Evolutionary conservation across 495 filamentous ascomycete species (phyloP).

Genomic region (Penicillium simplicissimum): DNA sequence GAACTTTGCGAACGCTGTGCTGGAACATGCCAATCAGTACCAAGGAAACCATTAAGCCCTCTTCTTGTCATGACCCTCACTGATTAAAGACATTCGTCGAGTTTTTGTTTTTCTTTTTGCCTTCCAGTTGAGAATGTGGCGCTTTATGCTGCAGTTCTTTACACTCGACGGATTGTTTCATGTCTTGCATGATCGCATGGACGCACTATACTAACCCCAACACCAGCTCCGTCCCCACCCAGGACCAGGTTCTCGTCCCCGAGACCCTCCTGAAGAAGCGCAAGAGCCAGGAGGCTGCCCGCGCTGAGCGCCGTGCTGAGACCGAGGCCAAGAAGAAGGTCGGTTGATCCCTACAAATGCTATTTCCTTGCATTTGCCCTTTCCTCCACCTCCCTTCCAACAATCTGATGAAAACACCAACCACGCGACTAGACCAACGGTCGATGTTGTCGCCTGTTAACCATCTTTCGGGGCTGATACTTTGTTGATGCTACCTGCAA

Average conservation of each 20-base stretch:
- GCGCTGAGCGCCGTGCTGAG: constrained; percentile 80
- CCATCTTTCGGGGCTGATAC: constrained; percentile 99
- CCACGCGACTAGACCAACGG: constrained; percentile 84
- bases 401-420: constrained; percentile 74
- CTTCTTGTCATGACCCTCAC: constrained; percentile 53
- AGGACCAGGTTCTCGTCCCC: constrained; percentile 91
- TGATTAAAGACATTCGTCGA: constrained; percentile 80
- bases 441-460: constrained; percentile 97
- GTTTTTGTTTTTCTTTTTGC: constrained; percentile 53
- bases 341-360: constrained; percentile 38
- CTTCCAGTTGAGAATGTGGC: constrained; percentile 85
- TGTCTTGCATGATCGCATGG: constrained; percentile 58
- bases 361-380: not conserved
- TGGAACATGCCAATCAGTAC: constrained; percentile 38
- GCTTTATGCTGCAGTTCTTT: constrained; percentile 81
- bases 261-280: constrained; percentile 99
- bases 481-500: constrained; percentile 32
- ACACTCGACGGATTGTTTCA: constrained; percentile 75
- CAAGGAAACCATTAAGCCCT: constrained; percentile 18
- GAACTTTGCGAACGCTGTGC: constrained; percentile 25
- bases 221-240: constrained; percentile 78
- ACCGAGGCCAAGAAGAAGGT: constrained; percentile 88
- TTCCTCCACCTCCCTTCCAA: constrained; percentile 12
- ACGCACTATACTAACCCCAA: constrained; percentile 70
- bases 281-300: constrained; percentile 98